phyloP scores from a whole-genome alignment of 1,284 basidiomycete species.

The Agroathelia rolfsii region DNA sequence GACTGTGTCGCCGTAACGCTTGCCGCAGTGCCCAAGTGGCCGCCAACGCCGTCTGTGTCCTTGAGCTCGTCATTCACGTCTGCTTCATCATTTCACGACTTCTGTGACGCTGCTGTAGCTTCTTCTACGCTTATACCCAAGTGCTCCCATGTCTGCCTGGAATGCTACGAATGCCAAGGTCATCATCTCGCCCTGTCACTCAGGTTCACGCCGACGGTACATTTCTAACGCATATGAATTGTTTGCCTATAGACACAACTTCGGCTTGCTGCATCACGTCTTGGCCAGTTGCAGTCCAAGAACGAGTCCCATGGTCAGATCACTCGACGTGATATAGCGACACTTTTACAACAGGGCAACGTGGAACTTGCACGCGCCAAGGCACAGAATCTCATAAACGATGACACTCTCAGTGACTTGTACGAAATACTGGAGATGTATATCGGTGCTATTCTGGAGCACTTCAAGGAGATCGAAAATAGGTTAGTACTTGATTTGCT shows the following conservation, averaged over 20 bases:
- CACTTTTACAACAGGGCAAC: slow-evolving; percentile 49
- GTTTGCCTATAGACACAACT: slow-evolving; percentile 40
- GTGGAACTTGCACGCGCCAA: slow-evolving; percentile 55
- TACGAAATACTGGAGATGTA: slow-evolving; percentile 59
- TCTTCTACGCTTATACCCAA: too few relatives aligned
- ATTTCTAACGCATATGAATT: slow-evolving; percentile 3
- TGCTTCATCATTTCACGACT: too few relatives aligned
- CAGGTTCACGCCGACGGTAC: slow-evolving; percentile 7
- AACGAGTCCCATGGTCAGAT: slow-evolving; percentile 54
- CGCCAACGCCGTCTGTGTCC: too few relatives aligned
- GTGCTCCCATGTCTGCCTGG: slow-evolving; percentile 28
- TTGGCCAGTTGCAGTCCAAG: slow-evolving; percentile 61
- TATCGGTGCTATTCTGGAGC: slow-evolving; percentile 48
- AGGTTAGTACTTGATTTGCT: slow-evolving; percentile 24
- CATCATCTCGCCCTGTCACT: slow-evolving; percentile 14
- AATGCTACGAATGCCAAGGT: slow-evolving; percentile 41
- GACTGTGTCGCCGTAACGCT: too few relatives aligned
- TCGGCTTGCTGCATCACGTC: slow-evolving; percentile 48
- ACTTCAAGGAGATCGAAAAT: slow-evolving; percentile 44
- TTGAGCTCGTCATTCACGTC: too few relatives aligned
- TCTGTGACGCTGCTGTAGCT: too few relatives aligned
- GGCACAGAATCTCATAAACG: slow-evolving; percentile 53
- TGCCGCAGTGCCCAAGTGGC: too few relatives aligned
- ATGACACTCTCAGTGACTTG: slow-evolving; percentile 51
- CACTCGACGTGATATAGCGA: slow-evolving; percentile 56